Base-by-base conservation (phyloP, 805 yeast species). In the Cyberlindnera maclurae region DNA sequence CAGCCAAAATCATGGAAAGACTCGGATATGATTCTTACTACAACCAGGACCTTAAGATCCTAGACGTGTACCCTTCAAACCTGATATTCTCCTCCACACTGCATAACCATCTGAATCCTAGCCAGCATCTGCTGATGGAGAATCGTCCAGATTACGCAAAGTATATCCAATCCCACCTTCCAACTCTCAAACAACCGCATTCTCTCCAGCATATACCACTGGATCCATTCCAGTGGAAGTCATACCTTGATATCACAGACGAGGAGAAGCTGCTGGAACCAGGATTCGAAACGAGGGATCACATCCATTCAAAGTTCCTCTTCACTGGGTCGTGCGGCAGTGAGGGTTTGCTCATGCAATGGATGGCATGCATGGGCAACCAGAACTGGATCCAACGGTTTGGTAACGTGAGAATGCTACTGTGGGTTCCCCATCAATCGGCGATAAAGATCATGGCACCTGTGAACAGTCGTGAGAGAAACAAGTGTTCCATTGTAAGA, bases 351-450 rank as follows among this genome's bases (percentile, higher is more conserved):
- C 58, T 82, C 18, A 77, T 82, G 40, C 95, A 86, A 60, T 82
- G 87, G 77, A 57, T 82, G 26, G 72, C 71, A 43, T 82, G 94
- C 58, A 63, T 79, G 22, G 78, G 73, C 0, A 70, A 79, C 54
- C 65, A 71, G 35, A 83, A 82, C 52, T 86, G 95, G 96, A 56
- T 85, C 8, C 80, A 78, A 45, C 65, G 68, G 47, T 82, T 71
- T 58, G 84, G 95, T 8, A 70, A 82, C 35, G 89, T 88, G 3
- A 68, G 85, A 44, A 75, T 86, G 79, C 61, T 89, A 17, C 59
- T 82, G 12, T 75, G 89, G 77, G 65, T 80, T 15, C 76, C 79
- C 3, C 75, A 79, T 6, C 37, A 64, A 0, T 76, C 84, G 4
- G 82, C 83, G 4, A 59, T 63, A 42, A 82, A 84, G 55, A 65